These are phyloP conservation scores for Fusarium aywerte DNA, from an alignment of 2,329 filamentous ascomycete species.

Conservation along the genomic window DNA sequence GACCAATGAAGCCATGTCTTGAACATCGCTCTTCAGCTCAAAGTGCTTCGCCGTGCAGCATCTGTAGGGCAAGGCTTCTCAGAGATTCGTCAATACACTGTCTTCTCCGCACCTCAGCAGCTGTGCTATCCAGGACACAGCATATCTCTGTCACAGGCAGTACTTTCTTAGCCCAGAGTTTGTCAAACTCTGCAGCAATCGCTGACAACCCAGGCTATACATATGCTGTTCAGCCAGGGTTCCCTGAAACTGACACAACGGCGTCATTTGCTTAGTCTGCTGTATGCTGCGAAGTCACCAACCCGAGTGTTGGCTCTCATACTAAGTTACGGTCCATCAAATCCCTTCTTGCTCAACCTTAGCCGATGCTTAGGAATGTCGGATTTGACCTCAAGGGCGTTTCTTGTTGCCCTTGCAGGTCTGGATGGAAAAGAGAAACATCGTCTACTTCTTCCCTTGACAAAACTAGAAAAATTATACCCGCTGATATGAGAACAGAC, in stretches of 20 bases:
- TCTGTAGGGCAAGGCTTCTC: slow-evolving; percentile 8
- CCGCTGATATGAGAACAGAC: slow-evolving; percentile 12
- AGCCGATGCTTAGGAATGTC: slow-evolving; percentile 18
- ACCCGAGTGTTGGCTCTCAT: slow-evolving; percentile 6
- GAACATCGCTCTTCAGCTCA: not conserved
- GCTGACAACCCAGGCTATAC: slow-evolving; percentile 1
- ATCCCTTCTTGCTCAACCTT: slow-evolving; percentile 4
- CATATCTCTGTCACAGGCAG: not conserved
- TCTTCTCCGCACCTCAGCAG: slow-evolving; percentile 5
- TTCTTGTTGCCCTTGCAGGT: slow-evolving; percentile 22
- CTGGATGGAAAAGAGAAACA: not conserved
- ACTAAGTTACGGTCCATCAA: not conserved
- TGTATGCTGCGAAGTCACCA: slow-evolving; percentile 28
- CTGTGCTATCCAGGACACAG: not conserved
- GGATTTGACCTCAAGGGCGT: not conserved
- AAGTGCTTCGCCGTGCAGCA: not conserved
- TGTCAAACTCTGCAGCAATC: slow-evolving; percentile 3
- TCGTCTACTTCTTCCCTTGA: slow-evolving; percentile 3
- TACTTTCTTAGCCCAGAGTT: not conserved
- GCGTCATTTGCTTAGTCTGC: slow-evolving; percentile 16
- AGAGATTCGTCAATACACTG: not conserved
- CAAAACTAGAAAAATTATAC: not conserved
- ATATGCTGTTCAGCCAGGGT: slow-evolving; percentile 31
- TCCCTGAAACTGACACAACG: slow-evolving; percentile 42
- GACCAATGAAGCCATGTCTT: slow-evolving; percentile 20